These are phyloP conservation scores for Blumeria hordei DNA, from an alignment of 2,329 filamentous ascomycete species.

Conservation along the genomic window DNA sequence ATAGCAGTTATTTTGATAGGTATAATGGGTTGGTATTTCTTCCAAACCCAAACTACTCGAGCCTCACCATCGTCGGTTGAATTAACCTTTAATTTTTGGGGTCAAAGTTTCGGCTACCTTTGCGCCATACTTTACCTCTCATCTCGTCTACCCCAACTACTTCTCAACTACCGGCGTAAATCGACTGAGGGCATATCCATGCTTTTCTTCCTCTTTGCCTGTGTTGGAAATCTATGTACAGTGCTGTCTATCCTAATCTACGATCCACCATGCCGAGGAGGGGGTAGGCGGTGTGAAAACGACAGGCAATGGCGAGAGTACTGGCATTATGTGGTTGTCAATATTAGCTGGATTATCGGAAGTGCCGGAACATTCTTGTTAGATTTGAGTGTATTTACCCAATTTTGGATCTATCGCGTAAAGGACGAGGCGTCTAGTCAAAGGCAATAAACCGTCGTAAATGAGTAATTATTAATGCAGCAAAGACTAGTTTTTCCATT, in stretches of 20 bases:
- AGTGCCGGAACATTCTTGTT: slow-evolving; percentile 70
- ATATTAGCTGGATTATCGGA: slow-evolving; percentile 72
- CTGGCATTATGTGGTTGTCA: slow-evolving; percentile 63
- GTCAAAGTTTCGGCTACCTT: slow-evolving; percentile 83
- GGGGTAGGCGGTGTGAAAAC: slow-evolving; percentile 25
- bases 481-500: too few relatives aligned
- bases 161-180: slow-evolving; percentile 81
- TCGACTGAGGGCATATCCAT: slow-evolving; percentile 82
- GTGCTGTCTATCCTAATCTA: slow-evolving; percentile 82
- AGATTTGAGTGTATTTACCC: slow-evolving; percentile 67
- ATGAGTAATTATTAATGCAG: too few relatives aligned
- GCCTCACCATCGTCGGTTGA: background rate
- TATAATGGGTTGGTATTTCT: slow-evolving; percentile 61
- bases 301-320: slow-evolving; percentile 49
- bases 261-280: slow-evolving; percentile 39
- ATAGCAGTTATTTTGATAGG: slow-evolving; percentile 67
- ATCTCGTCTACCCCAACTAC: slow-evolving; percentile 67
- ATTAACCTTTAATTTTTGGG: slow-evolving; percentile 47
- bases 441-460: too few relatives aligned
- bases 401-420: slow-evolving; percentile 66
- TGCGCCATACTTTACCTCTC: slow-evolving; percentile 78
- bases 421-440: background rate
- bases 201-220: slow-evolving; percentile 91
- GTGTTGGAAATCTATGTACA: slow-evolving; percentile 82
- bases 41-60: slow-evolving; percentile 4